Evolutionary conservation across 2,329 filamentous ascomycete species (phyloP).

Genomic region (Dothidotthia symphoricarpi): DNA sequence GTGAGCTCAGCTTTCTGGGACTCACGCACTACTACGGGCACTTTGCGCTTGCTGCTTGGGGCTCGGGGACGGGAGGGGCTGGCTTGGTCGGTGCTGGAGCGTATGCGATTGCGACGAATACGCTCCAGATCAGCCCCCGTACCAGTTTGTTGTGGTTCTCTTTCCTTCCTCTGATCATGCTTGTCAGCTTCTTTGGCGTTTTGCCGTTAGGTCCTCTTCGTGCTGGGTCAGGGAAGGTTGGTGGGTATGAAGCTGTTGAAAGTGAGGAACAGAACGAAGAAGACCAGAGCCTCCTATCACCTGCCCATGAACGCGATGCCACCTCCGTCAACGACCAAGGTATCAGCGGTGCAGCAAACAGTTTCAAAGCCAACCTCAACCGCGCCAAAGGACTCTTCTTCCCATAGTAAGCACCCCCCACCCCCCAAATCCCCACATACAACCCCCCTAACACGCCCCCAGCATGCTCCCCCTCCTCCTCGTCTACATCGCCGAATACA

Average conservation of each 20-base stretch:
- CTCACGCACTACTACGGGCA: constrained; percentile 91
- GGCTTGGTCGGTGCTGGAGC: constrained; percentile 82
- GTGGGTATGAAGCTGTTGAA: constrained; percentile 55
- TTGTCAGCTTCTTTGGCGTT: constrained; percentile 79
- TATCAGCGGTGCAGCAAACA: constrained; percentile 17
- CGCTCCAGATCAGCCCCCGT: constrained; percentile 70
- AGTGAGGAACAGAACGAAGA: constrained; percentile 36
- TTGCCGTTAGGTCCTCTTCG: constrained; percentile 67
- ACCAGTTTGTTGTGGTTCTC: constrained; percentile 75
- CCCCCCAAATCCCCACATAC: not conserved
- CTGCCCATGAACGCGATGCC: constrained; percentile 32
- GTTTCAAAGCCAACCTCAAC: constrained; percentile 56
- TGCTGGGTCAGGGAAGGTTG: constrained; percentile 46
- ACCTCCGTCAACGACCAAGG: constrained; percentile 13
- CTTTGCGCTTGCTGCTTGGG: constrained; percentile 85
- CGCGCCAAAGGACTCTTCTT: constrained; percentile 70
- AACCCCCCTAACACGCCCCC: constrained; percentile 8
- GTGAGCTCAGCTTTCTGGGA: constrained; percentile 87
- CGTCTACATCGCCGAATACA: constrained; percentile 95
- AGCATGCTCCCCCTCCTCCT: constrained; percentile 86
- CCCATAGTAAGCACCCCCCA: constrained; percentile 54
- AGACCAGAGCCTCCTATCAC: constrained; percentile 39
- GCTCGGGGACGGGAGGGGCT: constrained; percentile 85
- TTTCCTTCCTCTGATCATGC: constrained; percentile 76
- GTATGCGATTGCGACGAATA: constrained; percentile 83